Evolutionary conservation across 176 grass and related monocot species (phyloP).

Genomic region (Microstegium vimineum): DNA sequence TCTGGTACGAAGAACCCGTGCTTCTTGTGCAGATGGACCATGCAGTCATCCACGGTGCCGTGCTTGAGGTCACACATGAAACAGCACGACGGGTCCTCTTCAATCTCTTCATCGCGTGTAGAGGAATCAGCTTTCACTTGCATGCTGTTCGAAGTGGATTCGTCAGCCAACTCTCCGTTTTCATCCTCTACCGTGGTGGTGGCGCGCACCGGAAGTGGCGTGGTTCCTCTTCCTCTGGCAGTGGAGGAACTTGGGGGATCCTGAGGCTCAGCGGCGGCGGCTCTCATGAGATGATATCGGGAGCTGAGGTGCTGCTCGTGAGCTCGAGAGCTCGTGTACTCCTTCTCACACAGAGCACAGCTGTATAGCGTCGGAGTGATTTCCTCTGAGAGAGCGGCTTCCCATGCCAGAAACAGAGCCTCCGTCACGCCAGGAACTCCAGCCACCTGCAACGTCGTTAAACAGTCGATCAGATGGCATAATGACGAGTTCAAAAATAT

Average conservation of each 20-base stretch:
- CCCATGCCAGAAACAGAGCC: slow-evolving; percentile 62
- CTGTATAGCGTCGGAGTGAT: slow-evolving; percentile 51
- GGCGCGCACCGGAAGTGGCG: slow-evolving; percentile 23
- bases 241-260: no score
- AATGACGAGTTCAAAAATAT: not conserved
- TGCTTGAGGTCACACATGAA: slow-evolving; percentile 84
- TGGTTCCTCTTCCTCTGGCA: no score
- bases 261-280: no score
- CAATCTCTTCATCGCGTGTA: slow-evolving; percentile 38
- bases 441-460: slow-evolving; percentile 56
- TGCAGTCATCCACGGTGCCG: slow-evolving; percentile 63
- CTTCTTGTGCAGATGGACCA: slow-evolving; percentile 89
- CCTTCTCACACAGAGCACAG: slow-evolving; percentile 80
- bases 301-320: slow-evolving; percentile 83
- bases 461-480: not conserved
- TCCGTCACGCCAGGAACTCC: slow-evolving; percentile 85
- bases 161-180: slow-evolving; percentile 42
- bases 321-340: slow-evolving; percentile 70
- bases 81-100: slow-evolving; percentile 63
- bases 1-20: slow-evolving; percentile 97
- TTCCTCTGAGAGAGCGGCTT: slow-evolving; percentile 47
- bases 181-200: slow-evolving; percentile 42
- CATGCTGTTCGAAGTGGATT: slow-evolving; percentile 40
- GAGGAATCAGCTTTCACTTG: slow-evolving; percentile 13
- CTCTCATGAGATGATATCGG: slow-evolving; percentile 52